phyloP scores from a whole-genome alignment of 2,329 filamentous ascomycete genomes.

The Curvularia hawaiiensis region DNA sequence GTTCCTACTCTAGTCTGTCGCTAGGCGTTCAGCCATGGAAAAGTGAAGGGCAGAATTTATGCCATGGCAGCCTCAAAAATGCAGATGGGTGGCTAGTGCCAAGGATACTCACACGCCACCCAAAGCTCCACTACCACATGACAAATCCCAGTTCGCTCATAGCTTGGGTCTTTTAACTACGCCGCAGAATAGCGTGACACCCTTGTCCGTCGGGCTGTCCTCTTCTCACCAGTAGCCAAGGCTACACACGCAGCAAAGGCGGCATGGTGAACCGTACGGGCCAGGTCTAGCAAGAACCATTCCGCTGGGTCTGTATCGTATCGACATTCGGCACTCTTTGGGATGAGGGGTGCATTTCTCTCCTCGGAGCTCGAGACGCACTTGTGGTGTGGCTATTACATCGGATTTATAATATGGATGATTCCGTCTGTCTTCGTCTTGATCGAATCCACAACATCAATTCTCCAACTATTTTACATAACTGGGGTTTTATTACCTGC shows the following conservation, averaged over 20 bases:
- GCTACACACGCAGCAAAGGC: constrained; percentile 17
- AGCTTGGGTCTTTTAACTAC: constrained; percentile 13
- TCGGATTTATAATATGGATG: constrained; percentile 17
- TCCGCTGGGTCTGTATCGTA: constrained; percentile 17
- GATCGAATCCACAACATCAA: constrained; percentile 4
- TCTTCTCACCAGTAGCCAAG: constrained; percentile 22
- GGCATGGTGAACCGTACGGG: constrained; percentile 16
- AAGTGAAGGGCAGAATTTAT: neutral
- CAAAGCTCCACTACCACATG: constrained; percentile 3
- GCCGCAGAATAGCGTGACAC: constrained; percentile 20
- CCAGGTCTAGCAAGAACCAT: constrained; percentile 26
- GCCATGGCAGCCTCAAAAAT: neutral
- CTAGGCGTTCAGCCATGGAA: neutral
- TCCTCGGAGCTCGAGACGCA: constrained; percentile 10
- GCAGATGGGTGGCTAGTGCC: neutral
- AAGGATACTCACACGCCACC: constrained; percentile 3
- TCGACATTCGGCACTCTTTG: constrained; percentile 20
- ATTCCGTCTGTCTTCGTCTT: constrained; percentile 1
- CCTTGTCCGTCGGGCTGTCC: constrained; percentile 24
- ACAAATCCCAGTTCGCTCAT: constrained; percentile 18
- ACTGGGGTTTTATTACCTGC: neutral
- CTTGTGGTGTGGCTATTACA: constrained; percentile 7
- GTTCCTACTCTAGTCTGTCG: neutral
- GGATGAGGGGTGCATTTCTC: constrained; percentile 1
- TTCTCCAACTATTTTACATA: neutral